Conservation (phyloP, 495 filamentous ascomycete species). For the Talaromyces ruber region DNA sequence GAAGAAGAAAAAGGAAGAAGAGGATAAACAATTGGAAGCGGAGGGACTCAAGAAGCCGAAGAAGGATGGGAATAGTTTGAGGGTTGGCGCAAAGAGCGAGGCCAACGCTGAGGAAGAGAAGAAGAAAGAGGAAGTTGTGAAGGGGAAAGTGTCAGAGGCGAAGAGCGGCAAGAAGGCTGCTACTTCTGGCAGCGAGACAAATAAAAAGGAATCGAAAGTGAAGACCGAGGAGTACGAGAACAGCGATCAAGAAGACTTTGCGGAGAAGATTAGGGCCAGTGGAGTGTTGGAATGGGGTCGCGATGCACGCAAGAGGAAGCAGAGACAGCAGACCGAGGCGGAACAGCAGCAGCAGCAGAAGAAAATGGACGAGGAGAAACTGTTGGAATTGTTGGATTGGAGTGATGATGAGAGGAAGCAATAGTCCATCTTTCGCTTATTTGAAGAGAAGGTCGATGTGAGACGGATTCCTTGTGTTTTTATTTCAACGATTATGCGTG, state of each 20-base stretch:
- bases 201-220: background rate
- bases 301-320: constrained; percentile 53
- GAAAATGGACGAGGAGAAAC: constrained; percentile 40
- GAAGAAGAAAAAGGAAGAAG: constrained; percentile 31
- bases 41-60: constrained; percentile 53
- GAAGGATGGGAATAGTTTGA: constrained; percentile 53
- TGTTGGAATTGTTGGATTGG: constrained; percentile 61
- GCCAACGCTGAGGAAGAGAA: constrained; percentile 24
- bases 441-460: constrained; percentile 13
- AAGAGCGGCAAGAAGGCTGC: background rate
- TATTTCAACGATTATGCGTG: background rate
- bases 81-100: constrained; percentile 49
- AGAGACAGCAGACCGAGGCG: constrained; percentile 33
- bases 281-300: constrained; percentile 41
- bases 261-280: constrained; percentile 22
- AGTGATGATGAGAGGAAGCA: constrained; percentile 28
- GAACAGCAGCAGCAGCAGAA: constrained; percentile 40
- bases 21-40: constrained; percentile 25
- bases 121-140: background rate
- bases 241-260: constrained; percentile 13
- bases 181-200: background rate
- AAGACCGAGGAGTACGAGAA: background rate
- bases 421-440: background rate
- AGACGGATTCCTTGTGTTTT: constrained; percentile 1
- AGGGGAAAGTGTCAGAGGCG: background rate